phyloP scores from a whole-genome alignment of 2,329 filamentous ascomycete species.

The Fonsecaea nubica region DNA sequence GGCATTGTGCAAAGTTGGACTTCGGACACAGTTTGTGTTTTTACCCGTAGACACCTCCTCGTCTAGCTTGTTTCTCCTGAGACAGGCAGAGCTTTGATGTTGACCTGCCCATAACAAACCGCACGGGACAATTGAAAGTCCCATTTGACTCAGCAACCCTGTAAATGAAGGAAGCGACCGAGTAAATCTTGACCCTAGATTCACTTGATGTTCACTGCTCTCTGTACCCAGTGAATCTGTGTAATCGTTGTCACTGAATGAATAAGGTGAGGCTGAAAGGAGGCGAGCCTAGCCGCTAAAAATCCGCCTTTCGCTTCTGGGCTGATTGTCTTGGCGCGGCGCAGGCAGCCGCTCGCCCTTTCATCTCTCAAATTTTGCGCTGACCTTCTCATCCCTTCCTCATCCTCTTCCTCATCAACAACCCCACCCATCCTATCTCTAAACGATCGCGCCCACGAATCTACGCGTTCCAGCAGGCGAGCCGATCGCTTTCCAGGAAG shows the following conservation, averaged over 20 bases:
- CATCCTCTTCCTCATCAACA: constrained; percentile 31
- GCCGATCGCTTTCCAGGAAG: constrained; percentile 34
- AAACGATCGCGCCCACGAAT: constrained; percentile 36
- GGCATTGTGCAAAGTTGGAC: too few relatives aligned
- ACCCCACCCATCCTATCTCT: constrained; percentile 34
- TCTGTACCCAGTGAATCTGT: not conserved
- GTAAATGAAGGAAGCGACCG: not conserved
- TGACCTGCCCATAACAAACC: too few relatives aligned
- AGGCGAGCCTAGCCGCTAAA: not conserved
- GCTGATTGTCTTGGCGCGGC: constrained; percentile 4
- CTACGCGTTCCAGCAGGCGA: constrained; percentile 28
- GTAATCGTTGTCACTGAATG: not conserved
- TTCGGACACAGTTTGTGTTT: too few relatives aligned
- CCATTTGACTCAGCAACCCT: too few relatives aligned
- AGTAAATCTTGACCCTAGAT: not conserved
- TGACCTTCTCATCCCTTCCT: constrained; percentile 23
- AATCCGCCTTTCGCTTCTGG: not conserved
- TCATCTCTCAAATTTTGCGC: constrained; percentile 26
- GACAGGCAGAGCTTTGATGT: too few relatives aligned
- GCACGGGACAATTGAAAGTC: too few relatives aligned
- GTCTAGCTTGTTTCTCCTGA: too few relatives aligned
- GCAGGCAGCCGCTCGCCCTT: constrained; percentile 16
- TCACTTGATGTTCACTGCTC: not conserved
- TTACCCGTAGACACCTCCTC: too few relatives aligned
- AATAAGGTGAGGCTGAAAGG: constrained; percentile 3